phyloP scores from a whole-genome alignment of 2,329 filamentous ascomycete species.

The Penicillium brasilianum region DNA sequence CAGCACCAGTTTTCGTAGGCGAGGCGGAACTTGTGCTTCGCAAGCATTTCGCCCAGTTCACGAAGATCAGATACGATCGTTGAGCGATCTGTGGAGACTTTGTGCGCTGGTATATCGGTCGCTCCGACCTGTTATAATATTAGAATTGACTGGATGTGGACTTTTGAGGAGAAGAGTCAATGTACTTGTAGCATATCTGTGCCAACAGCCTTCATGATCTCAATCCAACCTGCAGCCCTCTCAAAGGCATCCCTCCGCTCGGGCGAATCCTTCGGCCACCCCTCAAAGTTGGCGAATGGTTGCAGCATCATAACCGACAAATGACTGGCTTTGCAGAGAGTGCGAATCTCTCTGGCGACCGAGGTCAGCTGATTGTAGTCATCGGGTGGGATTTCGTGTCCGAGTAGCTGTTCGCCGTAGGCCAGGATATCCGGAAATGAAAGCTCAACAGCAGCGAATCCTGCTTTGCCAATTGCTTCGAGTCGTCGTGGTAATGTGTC shows the following conservation, averaged over 20 bases:
- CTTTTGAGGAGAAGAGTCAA: not conserved
- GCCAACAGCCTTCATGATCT: constrained; percentile 71
- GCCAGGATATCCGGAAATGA: constrained; percentile 73
- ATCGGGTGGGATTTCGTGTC: constrained; percentile 58
- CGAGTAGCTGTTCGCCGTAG: constrained; percentile 61
- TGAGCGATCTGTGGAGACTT: constrained; percentile 57
- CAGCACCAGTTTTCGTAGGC: constrained; percentile 86
- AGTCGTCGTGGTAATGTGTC: constrained; percentile 47
- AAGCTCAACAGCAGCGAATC: constrained; percentile 70
- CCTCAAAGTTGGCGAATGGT: constrained; percentile 78
- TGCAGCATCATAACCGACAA: constrained; percentile 73
- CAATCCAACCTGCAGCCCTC: constrained; percentile 69
- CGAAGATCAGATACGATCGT: constrained; percentile 66
- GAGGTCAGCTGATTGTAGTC: constrained; percentile 65
- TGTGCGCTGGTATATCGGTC: constrained; percentile 63
- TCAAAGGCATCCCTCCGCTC: constrained; percentile 67
- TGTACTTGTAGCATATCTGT: constrained; percentile 72
- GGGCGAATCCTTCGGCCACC: constrained; percentile 65
- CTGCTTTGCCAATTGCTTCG: constrained; percentile 45
- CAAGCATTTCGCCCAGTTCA: constrained; percentile 67
- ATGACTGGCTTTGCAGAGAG: constrained; percentile 58
- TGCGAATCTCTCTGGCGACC: constrained; percentile 60
- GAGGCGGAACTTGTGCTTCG: constrained; percentile 61
- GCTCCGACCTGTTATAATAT: constrained; percentile 58
- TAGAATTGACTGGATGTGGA: not conserved